These are phyloP conservation scores for Alisma plantagoaquatica DNA, from an alignment of 106 monocot species.

Conservation along the genomic window DNA sequence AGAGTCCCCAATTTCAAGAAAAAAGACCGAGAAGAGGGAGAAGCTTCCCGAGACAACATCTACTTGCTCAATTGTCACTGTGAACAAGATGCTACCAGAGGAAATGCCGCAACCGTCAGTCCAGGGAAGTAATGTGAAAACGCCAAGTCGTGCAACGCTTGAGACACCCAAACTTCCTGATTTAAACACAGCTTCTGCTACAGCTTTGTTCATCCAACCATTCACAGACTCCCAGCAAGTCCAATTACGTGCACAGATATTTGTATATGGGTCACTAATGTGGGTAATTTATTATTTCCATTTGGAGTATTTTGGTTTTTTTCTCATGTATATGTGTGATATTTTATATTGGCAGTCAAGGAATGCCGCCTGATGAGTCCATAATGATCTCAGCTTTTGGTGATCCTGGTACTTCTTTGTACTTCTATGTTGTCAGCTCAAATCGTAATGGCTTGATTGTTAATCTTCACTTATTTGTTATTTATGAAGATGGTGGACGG, in stretches of 20 bases:
- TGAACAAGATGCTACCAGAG: conserved; percentile 18
- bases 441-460: too few relatives aligned
- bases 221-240: conserved; percentile 89
- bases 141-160: conserved; percentile 18
- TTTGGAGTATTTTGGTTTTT: conserved; percentile 1
- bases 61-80: conserved; percentile 1
- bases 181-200: conserved; percentile 33
- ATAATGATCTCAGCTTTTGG: conserved; percentile 81
- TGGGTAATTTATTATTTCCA: conserved; percentile 22
- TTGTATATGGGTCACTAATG: conserved; percentile 97
- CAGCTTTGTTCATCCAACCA: conserved; percentile 46
- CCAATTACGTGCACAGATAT: conserved; percentile 89
- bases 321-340: not conserved
- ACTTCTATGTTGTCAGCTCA: too few relatives aligned
- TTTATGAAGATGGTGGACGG: conserved; percentile 48
- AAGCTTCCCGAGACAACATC: conserved; percentile 11
- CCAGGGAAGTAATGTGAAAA: conserved; percentile 19
- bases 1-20: conserved; percentile 20
- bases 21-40: conserved; percentile 11
- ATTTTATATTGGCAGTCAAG: conserved; percentile 56
- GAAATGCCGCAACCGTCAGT: conserved; percentile 14
- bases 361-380: conserved; percentile 74
- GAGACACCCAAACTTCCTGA: conserved; percentile 47
- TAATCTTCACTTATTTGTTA: too few relatives aligned
- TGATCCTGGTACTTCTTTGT: conserved; percentile 66